Conservation (phyloP, 2,329 filamentous ascomycete species). For the Calonectria leucothoes region DNA sequence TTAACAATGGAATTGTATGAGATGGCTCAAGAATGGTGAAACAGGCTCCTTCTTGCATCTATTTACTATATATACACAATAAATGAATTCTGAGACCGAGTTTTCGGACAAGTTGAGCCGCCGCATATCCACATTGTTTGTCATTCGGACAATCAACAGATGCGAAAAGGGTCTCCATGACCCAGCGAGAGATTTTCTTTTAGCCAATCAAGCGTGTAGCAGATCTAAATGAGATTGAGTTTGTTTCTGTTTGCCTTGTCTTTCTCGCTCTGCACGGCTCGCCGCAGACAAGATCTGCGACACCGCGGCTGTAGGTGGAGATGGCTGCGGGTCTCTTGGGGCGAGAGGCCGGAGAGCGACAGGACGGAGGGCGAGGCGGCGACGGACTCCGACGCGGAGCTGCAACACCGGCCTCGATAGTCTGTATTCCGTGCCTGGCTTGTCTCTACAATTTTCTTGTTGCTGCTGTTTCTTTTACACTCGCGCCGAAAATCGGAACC, state of each 20-base stretch:
- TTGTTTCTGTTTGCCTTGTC: neutral
- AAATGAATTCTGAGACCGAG: neutral
- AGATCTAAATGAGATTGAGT: neutral
- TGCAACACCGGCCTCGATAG: neutral
- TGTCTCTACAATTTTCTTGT: neutral
- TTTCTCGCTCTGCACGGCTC: neutral
- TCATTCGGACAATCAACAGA: neutral
- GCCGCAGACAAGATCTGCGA: neutral
- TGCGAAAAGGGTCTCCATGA: neutral
- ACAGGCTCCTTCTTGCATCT: neutral
- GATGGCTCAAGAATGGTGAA: neutral
- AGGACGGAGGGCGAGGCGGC: neutral
- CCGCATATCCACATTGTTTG: neutral
- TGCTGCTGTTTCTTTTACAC: too few species aligned
- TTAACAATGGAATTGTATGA: neutral
- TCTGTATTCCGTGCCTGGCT: neutral
- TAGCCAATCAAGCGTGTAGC: neutral
- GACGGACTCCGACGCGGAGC: constrained; percentile 37
- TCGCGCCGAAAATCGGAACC: too few species aligned
- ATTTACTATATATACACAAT: neutral
- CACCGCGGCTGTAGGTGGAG: neutral
- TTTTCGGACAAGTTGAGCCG: constrained; percentile 2
- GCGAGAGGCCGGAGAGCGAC: neutral
- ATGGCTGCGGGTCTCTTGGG: neutral
- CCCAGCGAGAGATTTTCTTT: neutral